phyloP scores from a whole-genome alignment of 495 filamentous ascomycete genomes.

The Daldinia childiae region DNA sequence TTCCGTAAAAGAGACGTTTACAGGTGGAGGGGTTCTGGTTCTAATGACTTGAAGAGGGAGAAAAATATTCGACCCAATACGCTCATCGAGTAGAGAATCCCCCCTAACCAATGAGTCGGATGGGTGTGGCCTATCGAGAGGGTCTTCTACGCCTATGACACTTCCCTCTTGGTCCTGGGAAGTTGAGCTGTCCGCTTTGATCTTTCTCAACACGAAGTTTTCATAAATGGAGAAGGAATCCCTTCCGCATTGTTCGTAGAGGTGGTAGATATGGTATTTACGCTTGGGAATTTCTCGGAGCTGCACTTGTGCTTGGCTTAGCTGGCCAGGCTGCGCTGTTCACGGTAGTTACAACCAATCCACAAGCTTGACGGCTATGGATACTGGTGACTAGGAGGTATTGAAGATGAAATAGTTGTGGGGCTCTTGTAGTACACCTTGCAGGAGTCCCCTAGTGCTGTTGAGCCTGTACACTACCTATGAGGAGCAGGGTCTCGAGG shows the following conservation, averaged over 20 bases:
- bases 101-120: slow-evolving; percentile 29
- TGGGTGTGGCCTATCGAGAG: slow-evolving; percentile 25
- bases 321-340: slow-evolving; percentile 30
- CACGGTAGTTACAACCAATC: slow-evolving; percentile 41
- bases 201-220: slow-evolving; percentile 26
- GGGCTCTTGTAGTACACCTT: slow-evolving; percentile 46
- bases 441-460: slow-evolving; percentile 42
- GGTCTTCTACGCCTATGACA: slow-evolving; percentile 28
- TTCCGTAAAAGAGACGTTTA: slow-evolving; percentile 22
- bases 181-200: slow-evolving; percentile 21
- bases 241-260: slow-evolving; percentile 26
- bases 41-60: slow-evolving; percentile 28
- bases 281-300: slow-evolving; percentile 19
- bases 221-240: slow-evolving; percentile 29
- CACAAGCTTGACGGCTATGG: slow-evolving; percentile 41
- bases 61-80: slow-evolving; percentile 35
- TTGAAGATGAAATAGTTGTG: slow-evolving; percentile 46
- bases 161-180: slow-evolving; percentile 11
- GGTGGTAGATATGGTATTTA: slow-evolving; percentile 33
- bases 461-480: slow-evolving; percentile 37
- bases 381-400: slow-evolving; percentile 40
- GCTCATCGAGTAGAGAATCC: slow-evolving; percentile 31
- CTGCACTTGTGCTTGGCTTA: slow-evolving; percentile 33
- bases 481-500: slow-evolving; percentile 44
- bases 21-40: slow-evolving; percentile 22